Conservation (phyloP, 768 basidiomycete genomes). For the Mycena rebaudengoi region DNA sequence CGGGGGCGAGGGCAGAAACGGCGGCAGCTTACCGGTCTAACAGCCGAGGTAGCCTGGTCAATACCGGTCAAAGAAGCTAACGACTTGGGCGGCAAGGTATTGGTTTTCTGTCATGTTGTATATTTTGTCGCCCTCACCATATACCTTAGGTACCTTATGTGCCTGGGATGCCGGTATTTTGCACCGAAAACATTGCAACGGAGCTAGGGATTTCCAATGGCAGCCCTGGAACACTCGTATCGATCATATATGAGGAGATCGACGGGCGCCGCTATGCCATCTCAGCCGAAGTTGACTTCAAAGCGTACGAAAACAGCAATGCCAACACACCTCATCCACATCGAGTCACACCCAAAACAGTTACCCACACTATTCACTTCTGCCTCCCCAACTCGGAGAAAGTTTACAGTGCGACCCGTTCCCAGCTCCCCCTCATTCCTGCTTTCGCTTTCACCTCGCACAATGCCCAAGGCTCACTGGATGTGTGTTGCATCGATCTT, state of each 20-base stretch:
- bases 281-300: background rate
- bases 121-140: too few species aligned
- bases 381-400: background rate
- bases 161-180: background rate
- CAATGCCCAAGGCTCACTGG: background rate
- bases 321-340: background rate
- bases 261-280: background rate
- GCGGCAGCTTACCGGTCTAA: background rate
- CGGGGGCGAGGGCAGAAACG: background rate
- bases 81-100: conserved; percentile 1
- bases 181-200: conserved; percentile 11
- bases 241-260: background rate
- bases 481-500: background rate
- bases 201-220: background rate
- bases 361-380: background rate
- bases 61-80: conserved; percentile 1
- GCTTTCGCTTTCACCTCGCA: background rate
- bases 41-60: background rate
- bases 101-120: too few species aligned
- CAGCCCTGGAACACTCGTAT: background rate
- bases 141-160: background rate
- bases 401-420: background rate
- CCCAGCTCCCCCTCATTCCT: conserved; percentile 5
- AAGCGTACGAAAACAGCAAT: background rate
- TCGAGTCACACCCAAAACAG: background rate